These are phyloP conservation scores for Geranium rotundifolium DNA, from an alignment of 345 rosid species.

Conservation along the genomic window DNA sequence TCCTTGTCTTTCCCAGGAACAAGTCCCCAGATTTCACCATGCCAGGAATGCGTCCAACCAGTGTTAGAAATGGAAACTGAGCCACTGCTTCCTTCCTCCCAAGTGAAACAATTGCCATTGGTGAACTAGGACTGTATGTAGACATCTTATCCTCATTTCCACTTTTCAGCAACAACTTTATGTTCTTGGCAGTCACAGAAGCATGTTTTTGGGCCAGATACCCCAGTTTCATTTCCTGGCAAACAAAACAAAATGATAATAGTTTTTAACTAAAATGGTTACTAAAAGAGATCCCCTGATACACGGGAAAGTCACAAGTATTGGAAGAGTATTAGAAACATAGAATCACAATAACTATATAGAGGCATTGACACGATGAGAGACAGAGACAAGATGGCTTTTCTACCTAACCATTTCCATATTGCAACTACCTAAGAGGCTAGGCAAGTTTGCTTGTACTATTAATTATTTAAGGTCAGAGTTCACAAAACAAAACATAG, in stretches of 20 bases:
- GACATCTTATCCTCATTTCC: constrained; percentile 19
- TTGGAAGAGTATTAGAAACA: neutral
- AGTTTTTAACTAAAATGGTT: neutral
- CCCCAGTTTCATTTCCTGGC: constrained; percentile 40
- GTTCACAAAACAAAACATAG: too few species aligned
- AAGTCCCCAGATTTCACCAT: constrained; percentile 26
- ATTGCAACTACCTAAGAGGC: too few species aligned
- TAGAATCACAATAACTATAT: neutral
- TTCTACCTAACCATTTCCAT: neutral
- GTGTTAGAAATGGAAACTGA: constrained; percentile 24
- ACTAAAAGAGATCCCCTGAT: neutral
- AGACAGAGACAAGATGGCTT: neutral
- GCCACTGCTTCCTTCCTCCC: constrained; percentile 35
- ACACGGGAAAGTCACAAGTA: neutral
- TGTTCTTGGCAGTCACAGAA: constrained; percentile 18
- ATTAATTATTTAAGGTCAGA: too few species aligned
- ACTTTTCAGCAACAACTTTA: constrained; percentile 26
- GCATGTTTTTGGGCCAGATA: constrained; percentile 33
- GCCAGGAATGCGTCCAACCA: constrained; percentile 28
- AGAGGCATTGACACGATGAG: neutral
- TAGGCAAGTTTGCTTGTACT: neutral
- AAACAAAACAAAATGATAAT: too few species aligned
- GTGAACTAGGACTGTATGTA: constrained; percentile 19
- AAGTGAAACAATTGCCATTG: constrained; percentile 23
- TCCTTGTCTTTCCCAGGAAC: constrained; percentile 36